phyloP scores from a whole-genome alignment of 2,329 filamentous ascomycete species.

The Chrysoporthe cubensis region DNA sequence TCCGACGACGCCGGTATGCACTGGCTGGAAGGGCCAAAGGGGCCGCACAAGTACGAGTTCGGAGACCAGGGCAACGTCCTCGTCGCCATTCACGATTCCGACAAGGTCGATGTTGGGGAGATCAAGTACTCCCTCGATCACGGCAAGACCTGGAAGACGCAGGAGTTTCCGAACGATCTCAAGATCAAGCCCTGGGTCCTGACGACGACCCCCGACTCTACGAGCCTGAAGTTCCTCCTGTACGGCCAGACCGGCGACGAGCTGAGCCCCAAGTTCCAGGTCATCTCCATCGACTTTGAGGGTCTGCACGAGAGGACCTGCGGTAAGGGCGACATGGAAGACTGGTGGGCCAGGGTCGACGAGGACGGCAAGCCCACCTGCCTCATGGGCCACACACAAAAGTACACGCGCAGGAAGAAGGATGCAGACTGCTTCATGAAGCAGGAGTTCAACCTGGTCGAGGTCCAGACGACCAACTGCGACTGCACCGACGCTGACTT shows the following conservation, averaged over 20 bases:
- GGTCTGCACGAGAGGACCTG: constrained; percentile 82
- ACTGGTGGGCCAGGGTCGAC: constrained; percentile 84
- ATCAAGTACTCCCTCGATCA: constrained; percentile 84
- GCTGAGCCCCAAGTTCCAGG: constrained; percentile 54
- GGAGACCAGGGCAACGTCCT: constrained; percentile 91
- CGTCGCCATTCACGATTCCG: constrained; percentile 78
- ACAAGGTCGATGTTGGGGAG: constrained; percentile 61
- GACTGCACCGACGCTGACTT: constrained; percentile 85
- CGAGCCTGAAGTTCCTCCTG: constrained; percentile 87
- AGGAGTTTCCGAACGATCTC: constrained; percentile 67
- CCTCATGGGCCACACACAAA: constrained; percentile 95
- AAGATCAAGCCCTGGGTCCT: constrained; percentile 74
- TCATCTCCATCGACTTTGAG: constrained; percentile 82
- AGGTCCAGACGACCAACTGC: constrained; percentile 73
- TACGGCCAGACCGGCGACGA: constrained; percentile 63
- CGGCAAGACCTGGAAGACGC: constrained; percentile 78
- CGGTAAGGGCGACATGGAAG: constrained; percentile 76
- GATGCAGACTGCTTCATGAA: constrained; percentile 88
- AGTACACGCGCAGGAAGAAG: constrained; percentile 82
- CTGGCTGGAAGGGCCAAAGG: constrained; percentile 76
- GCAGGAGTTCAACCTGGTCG: constrained; percentile 79
- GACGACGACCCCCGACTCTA: constrained; percentile 90
- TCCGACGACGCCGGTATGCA: constrained; percentile 89
- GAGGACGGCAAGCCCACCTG: constrained; percentile 79
- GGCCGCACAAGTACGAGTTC: constrained; percentile 94